Conservation (phyloP, 176 grass and related monocot genomes). For the Tuctoria greenei region DNA sequence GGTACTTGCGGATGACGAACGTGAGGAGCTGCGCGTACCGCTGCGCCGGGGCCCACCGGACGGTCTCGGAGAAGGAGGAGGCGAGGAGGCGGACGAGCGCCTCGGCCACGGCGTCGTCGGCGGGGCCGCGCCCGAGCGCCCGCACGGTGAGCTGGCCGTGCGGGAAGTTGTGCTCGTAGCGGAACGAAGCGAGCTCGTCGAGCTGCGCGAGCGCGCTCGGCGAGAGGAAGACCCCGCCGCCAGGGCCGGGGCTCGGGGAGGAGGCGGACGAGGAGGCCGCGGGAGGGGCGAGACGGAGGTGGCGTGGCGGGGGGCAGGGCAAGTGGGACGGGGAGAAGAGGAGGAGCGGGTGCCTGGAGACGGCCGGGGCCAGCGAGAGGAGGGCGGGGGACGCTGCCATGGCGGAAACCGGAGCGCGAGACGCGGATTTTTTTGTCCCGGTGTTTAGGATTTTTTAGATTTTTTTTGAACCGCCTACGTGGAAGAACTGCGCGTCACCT, state of each 20-base stretch:
- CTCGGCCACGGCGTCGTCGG: slow-evolving; percentile 49
- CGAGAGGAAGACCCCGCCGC: slow-evolving; percentile 54
- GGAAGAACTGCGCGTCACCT: slow-evolving; percentile 16
- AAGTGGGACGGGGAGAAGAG: slow-evolving; percentile 33
- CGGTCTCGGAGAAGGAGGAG: slow-evolving; percentile 70
- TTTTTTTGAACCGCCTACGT: slow-evolving; percentile 21
- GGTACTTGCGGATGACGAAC: slow-evolving; percentile 70
- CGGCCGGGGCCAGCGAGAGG: slow-evolving; percentile 39
- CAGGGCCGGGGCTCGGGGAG: background rate
- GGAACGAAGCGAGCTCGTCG: slow-evolving; percentile 49
- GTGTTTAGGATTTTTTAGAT: background rate
- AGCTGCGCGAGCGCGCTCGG: slow-evolving; percentile 44
- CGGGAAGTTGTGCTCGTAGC: slow-evolving; percentile 50
- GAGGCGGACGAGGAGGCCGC: slow-evolving; percentile 36
- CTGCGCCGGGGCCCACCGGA: slow-evolving; percentile 49
- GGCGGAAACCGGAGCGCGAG: background rate
- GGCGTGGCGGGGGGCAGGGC: slow-evolving; percentile 20
- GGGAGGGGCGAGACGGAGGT: slow-evolving; percentile 31
- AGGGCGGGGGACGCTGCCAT: slow-evolving; percentile 51
- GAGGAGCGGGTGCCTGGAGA: slow-evolving; percentile 31
- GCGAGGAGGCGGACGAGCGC: slow-evolving; percentile 66
- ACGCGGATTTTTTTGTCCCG: background rate
- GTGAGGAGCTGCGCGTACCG: slow-evolving; percentile 66
- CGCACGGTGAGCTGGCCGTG: slow-evolving; percentile 63
- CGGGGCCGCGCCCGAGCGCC: slow-evolving; percentile 28